Evolutionary conservation across 2,329 filamentous ascomycete species (phyloP), one percentile per base, ranked within the genome.

Genomic region (Camptophora hylomeconis): DNA sequence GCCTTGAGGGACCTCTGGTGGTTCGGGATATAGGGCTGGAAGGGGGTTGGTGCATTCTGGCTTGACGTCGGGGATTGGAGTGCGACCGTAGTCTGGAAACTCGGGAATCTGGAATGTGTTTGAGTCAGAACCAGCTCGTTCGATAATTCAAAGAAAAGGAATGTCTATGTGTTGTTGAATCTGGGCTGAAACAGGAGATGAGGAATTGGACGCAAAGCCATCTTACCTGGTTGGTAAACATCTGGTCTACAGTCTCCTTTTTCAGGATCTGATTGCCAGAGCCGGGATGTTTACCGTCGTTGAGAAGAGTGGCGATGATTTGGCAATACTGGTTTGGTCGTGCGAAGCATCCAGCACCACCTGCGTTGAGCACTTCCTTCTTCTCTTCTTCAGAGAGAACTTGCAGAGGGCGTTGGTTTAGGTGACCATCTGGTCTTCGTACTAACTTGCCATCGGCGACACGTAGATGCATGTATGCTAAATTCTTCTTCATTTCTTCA

Each of bases 281-380:
- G 0, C 42, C 57, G 0, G 75, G 69, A 18, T 64, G 72, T 0
- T 56, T 66, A 24, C 77, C 76, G 36, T 75, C 55, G 45, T 81
- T 81, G 15, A 80, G 53, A 2, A 82, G 53, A 0, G 64, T 60
- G 0, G 70, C 61, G 3, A 81, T 59, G 13, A 44, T 52, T 68
- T 70, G 63, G 33, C 59, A 57, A 39, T 75, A 80, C 29, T 80
- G 72, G 4, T 57, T 56, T 0, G 72, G 71, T 34, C 58, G 58
- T 0, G 67, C 68, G 45, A 69, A 80, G 32, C 68, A 57, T 2
- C 75, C 75, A 3, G 65, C 72, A 2, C 75, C 75, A 7, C 69
- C 75, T 29, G 61, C 65, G 45, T 75, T 61, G 50, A 73, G 66
- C n/a, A 65, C 48, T 1, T 35, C 33, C 3, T 53, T 52, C 20